A percentile compares a stretch with the other conserved stretches of the same genome.
Evolutionary conservation across 2,329 filamentous ascomycete genomes (phyloP).

Genomic region (Onygenales sp.): DNA sequence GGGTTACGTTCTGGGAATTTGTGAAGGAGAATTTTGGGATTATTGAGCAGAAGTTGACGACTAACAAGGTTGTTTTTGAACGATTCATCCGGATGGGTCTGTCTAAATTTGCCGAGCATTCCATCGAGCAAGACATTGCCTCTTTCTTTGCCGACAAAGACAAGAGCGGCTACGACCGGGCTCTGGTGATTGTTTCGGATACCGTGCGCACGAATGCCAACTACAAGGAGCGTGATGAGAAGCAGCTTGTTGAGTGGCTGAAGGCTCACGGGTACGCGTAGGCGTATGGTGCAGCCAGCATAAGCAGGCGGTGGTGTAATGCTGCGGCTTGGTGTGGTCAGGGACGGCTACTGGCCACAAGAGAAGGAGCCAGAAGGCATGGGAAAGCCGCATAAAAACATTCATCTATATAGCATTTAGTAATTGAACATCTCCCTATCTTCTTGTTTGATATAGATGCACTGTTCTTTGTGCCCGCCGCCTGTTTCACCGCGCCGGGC

Average conservation of each 20-base stretch:
- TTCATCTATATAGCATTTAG: no score
- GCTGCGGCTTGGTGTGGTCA: no score
- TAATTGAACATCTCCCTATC: no score
- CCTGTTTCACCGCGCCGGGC: no score
- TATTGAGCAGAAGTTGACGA: conserved; percentile 60
- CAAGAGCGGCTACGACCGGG: conserved; percentile 75
- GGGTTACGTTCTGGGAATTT: conserved; percentile 73
- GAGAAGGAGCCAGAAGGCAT: no score
- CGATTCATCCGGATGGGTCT: conserved; percentile 74
- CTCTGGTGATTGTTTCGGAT: conserved; percentile 75
- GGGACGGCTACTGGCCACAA: no score
- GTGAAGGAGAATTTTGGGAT: conserved; percentile 74
- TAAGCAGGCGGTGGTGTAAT: neutral
- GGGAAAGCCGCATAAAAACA: no score
- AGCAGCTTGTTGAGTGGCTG: conserved; percentile 70
- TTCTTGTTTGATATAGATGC: no score
- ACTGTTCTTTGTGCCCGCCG: no score
- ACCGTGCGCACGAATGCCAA: conserved; percentile 73
- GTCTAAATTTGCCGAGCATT: conserved; percentile 64
- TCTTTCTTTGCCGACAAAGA: conserved; percentile 82
- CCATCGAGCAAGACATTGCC: conserved; percentile 65
- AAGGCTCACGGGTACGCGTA: conserved; percentile 49
- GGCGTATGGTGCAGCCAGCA: conserved; percentile 8
- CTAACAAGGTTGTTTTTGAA: conserved; percentile 81
- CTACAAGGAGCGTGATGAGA: conserved; percentile 70